phyloP scores from a whole-genome alignment of 2,329 filamentous ascomycete species.

The Knoxdaviesia proteae region DNA sequence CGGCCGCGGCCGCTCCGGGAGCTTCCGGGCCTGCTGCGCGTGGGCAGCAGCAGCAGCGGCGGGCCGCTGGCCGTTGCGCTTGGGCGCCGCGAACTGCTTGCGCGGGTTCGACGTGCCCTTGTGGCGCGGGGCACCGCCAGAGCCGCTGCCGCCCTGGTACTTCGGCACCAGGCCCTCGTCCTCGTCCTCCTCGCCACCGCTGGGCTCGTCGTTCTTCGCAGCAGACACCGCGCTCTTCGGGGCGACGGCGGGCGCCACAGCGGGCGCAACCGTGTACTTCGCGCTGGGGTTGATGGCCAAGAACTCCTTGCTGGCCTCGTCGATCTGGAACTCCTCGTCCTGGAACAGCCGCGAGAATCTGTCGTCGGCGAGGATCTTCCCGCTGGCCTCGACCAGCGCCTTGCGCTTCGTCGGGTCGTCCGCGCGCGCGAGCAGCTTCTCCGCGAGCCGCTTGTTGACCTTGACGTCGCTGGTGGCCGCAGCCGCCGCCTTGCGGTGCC shows the following conservation, averaged over 20 bases:
- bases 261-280: conserved; percentile 4
- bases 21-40: neutral
- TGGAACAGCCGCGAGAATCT: conserved; percentile 83
- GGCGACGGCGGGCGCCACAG: conserved; percentile 10
- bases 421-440: conserved; percentile 48
- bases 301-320: conserved; percentile 78
- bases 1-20: too few relatives aligned
- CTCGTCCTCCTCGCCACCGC: conserved; percentile 17
- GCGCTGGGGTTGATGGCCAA: conserved; percentile 77
- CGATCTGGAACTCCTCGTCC: conserved; percentile 79
- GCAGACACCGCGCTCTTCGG: conserved; percentile 11
- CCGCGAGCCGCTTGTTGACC: conserved; percentile 69
- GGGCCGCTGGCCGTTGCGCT: conserved; percentile 2
- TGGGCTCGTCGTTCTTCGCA: conserved; percentile 22
- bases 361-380: conserved; percentile 56
- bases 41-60: neutral
- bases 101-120: neutral
- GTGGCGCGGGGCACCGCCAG: conserved; percentile 4
- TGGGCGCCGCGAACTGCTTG: neutral
- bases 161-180: conserved; percentile 6
- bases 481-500: conserved; percentile 51
- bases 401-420: conserved; percentile 24
- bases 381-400: conserved; percentile 33
- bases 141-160: conserved; percentile 2
- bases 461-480: conserved; percentile 33